Conservation (phyloP, 225 moss, liverwort and hornwort species). For the Sphagnum contortum region DNA sequence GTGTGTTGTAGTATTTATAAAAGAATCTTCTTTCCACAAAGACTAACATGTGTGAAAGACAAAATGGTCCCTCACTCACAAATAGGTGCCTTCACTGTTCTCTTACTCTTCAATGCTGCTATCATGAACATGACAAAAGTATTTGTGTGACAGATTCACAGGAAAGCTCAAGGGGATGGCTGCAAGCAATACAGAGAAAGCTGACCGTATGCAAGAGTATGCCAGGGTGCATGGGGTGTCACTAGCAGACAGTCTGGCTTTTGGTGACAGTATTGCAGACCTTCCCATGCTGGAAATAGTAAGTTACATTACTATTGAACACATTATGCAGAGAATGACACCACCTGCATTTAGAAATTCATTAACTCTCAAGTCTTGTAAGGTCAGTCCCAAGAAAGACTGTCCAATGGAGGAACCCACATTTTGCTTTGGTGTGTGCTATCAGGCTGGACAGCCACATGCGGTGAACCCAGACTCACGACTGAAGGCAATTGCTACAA, state of each 20-base stretch:
- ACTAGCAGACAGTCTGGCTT: slow-evolving; percentile 33
- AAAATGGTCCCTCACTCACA: too few relatives aligned
- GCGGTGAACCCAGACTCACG: slow-evolving; percentile 41
- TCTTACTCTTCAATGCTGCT: neutral
- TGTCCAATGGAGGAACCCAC: too few relatives aligned
- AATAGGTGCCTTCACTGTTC: too few relatives aligned
- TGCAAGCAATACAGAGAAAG: slow-evolving; percentile 26
- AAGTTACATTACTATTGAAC: neutral
- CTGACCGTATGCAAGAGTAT: slow-evolving; percentile 28
- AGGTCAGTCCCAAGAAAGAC: too few relatives aligned
- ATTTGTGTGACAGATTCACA: slow-evolving; percentile 16
- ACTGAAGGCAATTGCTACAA: slow-evolving; percentile 22
- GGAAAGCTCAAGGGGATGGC: slow-evolving; percentile 29
- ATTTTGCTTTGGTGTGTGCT: neutral
- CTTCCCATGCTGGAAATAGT: slow-evolving; percentile 33
- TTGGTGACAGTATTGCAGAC: slow-evolving; percentile 41
- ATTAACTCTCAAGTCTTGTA: too few relatives aligned
- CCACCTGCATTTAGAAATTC: neutral
- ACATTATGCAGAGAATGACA: neutral
- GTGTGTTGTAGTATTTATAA: neutral
- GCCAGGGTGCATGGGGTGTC: slow-evolving; percentile 21
- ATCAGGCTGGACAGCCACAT: slow-evolving; percentile 30
- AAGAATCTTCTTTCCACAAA: too few relatives aligned
- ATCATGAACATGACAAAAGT: neutral
- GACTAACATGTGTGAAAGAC: too few relatives aligned